phyloP scores from a whole-genome alignment of 2,329 filamentous ascomycete species.

The Clonostachys sp. region DNA sequence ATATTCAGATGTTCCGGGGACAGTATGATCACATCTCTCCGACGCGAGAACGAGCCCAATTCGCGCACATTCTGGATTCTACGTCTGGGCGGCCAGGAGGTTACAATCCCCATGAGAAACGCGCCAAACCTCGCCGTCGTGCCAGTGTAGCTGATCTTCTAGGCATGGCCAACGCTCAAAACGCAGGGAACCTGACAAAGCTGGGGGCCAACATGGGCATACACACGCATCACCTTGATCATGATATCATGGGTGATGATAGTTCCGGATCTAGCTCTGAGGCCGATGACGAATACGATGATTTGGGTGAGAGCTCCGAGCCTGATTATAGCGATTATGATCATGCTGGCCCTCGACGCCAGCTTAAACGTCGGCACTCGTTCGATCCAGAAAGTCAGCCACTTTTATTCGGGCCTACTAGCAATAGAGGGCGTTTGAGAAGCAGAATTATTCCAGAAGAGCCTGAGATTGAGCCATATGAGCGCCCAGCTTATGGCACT shows the following conservation, averaged over 20 bases:
- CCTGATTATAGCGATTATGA: slow-evolving; percentile 19
- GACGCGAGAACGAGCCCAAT: slow-evolving; percentile 35
- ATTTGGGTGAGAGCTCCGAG: too few species aligned
- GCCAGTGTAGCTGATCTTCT: slow-evolving; percentile 14
- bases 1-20: slow-evolving; percentile 55
- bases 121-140: background rate
- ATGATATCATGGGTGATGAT: slow-evolving; percentile 48
- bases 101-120: slow-evolving; percentile 34
- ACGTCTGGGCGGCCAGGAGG: slow-evolving; percentile 33
- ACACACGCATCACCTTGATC: slow-evolving; percentile 67
- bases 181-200: slow-evolving; percentile 51
- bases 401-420: too few species aligned
- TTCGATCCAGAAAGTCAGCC: too few species aligned
- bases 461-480: too few species aligned
- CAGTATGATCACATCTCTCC: slow-evolving; percentile 25
- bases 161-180: slow-evolving; percentile 43
- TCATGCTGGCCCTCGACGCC: background rate
- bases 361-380: too few species aligned
- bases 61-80: slow-evolving; percentile 37
- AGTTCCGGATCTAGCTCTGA: slow-evolving; percentile 21
- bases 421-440: too few species aligned
- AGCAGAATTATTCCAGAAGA: too few species aligned
- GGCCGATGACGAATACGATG: slow-evolving; percentile 17
- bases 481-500: slow-evolving; percentile 21
- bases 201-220: slow-evolving; percentile 68